A percentile compares a stretch with the other conserved stretches of the same genome.
phyloP scores from a whole-genome alignment of 306 rosid species.

The Delonix regia region DNA sequence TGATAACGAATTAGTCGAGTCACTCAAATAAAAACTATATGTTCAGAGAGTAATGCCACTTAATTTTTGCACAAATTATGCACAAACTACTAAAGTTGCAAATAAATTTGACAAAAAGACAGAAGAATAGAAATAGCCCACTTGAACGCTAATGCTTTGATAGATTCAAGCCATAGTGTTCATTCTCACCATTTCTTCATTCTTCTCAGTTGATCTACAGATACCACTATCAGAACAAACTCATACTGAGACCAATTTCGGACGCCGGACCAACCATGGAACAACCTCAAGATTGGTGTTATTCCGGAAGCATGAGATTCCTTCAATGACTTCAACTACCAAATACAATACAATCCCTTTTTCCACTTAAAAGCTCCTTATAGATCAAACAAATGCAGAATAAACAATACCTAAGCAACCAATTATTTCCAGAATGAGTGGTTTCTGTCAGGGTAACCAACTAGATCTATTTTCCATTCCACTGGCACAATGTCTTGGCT shows the following conservation, averaged over 20 bases:
- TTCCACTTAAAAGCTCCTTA: slow-evolving; percentile 44
- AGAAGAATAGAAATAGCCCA: too few species aligned
- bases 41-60: too few species aligned
- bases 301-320: slow-evolving; percentile 40
- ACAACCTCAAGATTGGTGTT: slow-evolving; percentile 40
- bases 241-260: neutral
- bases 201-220: neutral
- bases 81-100: too few species aligned
- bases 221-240: too few species aligned
- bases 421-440: slow-evolving; percentile 37
- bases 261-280: neutral
- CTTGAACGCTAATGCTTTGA: too few species aligned
- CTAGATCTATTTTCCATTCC: slow-evolving; percentile 37
- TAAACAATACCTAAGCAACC: slow-evolving; percentile 42
- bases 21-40: too few species aligned
- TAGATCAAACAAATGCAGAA: slow-evolving; percentile 46
- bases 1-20: too few species aligned
- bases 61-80: too few species aligned
- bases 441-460: slow-evolving; percentile 23
- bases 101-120: too few species aligned
- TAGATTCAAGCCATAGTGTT: neutral
- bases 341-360: slow-evolving; percentile 35
- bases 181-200: neutral
- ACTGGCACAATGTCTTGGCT: slow-evolving; percentile 26
- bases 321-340: slow-evolving; percentile 33